Base-by-base conservation (phyloP, 768 basidiomycete species). In the Mycena sanguinolenta region DNA sequence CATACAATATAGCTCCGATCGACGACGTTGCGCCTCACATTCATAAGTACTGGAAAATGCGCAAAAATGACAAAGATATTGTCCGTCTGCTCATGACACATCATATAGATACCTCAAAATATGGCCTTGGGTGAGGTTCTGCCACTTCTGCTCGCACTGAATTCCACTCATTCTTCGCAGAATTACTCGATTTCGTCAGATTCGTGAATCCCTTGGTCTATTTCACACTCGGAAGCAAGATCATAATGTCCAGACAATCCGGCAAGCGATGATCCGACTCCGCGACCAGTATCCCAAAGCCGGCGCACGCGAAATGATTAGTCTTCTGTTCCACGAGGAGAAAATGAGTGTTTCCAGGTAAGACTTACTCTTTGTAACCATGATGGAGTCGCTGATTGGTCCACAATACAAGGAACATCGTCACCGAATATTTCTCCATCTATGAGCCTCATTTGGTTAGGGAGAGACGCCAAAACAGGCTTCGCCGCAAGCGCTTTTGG, bases 31-130 rank as follows among this genome's bases (percentile, higher is more conserved):
- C n/a, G n/a, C 46, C 46, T 0, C 38, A 53, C 65, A 73, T 75
- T 32, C 25, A 57, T 1, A 17, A 38, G 10, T 74, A 73, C 13
- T 79, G 78, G 80, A 70, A 74, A 25, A 72, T 77, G 53, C 50
- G 69, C 0, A 72, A 74, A 25, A 77, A 69, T 13, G 78, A 81
- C 70, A 71, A 73, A 30, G 68, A 80, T 21, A 80, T 80, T 30
- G 34, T 80, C 4, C 50, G 53, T 0, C 50, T 64, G 32, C 63
- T 80, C 3, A 34, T 61, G 1, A 19, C 17, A 1, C 75, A 79
- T 9, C 71, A 75, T n/a, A 74, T 78, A 53, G n/a, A 57, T 13
- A 17, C 4, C 6, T 34, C 63, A 6, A 13, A 12, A n/a, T 58
- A 58, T 49, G 54, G 64, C 14, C 23, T 65, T 3, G 55, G 55